Conservation (phyloP, 805 yeast genomes). For the Saccharomyces jurei region DNA sequence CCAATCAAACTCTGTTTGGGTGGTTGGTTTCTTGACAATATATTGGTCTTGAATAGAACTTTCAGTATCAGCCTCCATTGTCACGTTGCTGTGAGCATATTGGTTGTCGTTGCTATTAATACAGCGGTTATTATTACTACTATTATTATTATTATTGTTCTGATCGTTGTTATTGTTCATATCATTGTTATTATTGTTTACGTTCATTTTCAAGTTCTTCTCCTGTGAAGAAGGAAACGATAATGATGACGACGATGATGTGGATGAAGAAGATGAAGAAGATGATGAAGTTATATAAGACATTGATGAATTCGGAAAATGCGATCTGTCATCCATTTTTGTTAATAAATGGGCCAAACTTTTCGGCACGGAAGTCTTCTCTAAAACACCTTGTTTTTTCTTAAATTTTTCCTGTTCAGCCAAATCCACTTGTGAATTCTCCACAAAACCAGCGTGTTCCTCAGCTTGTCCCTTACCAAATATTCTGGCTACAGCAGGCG, state of each 20-base stretch:
- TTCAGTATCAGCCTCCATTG: not conserved
- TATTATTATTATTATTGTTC: not conserved
- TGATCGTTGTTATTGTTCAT: not conserved
- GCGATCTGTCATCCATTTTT: conserved; percentile 26
- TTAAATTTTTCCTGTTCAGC: conserved; percentile 43
- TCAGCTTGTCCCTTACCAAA: conserved; percentile 27
- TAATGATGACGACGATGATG: not conserved
- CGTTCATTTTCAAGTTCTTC: conserved; percentile 2
- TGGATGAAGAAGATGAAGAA: not conserved
- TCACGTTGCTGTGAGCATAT: not conserved
- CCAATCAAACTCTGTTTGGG: conserved; percentile 28
- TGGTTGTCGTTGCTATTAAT: not conserved
- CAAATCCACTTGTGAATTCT: conserved; percentile 31
- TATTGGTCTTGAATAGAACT: conserved; percentile 13
- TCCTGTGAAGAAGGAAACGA: not conserved
- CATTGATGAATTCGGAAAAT: not conserved
- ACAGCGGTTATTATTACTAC: not conserved
- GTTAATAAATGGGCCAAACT: conserved; percentile 43
- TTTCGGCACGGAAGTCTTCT: conserved; percentile 46
- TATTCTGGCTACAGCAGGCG: conserved; percentile 49
- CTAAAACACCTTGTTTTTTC: conserved; percentile 43
- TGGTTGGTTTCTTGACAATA: conserved; percentile 27
- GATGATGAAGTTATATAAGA: not conserved
- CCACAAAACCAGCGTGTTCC: conserved; percentile 32
- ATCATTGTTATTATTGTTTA: not conserved